Percentiles rank a stretch among this genome's conserved stretches.
These are phyloP conservation scores for Xylaria arbuscula DNA, from an alignment of 2,329 filamentous ascomycete species.

Conservation along the genomic window DNA sequence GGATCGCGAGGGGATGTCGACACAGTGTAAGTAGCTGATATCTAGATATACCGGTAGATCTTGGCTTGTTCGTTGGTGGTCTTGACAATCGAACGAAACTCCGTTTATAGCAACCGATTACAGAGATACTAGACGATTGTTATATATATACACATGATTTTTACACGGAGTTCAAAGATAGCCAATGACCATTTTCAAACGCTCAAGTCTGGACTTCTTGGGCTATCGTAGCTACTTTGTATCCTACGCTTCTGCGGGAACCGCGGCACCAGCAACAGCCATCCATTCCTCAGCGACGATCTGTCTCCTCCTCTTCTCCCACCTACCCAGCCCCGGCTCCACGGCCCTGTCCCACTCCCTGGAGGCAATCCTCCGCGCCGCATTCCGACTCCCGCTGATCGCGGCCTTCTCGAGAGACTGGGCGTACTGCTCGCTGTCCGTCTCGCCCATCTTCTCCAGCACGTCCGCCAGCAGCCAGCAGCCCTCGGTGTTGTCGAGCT, in stretches of 20 bases:
- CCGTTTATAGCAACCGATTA: neutral
- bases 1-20: neutral
- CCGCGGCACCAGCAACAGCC: conserved; percentile 17
- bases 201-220: neutral
- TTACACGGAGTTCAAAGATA: neutral
- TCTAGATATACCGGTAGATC: neutral
- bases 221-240: neutral
- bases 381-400: conserved; percentile 42
- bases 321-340: conserved; percentile 32
- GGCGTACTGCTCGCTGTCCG: conserved; percentile 41
- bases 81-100: neutral
- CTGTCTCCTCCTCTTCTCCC: conserved; percentile 39
- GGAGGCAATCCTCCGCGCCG: conserved; percentile 46
- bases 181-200: neutral
- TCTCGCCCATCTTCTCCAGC: conserved; percentile 39
- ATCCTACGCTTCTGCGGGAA: neutral
- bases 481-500: conserved; percentile 48
- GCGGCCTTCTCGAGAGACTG: conserved; percentile 50
- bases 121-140: neutral
- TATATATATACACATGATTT: conserved; percentile 5
- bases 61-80: neutral
- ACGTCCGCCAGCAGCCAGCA: conserved; percentile 46
- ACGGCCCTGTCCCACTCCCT: conserved; percentile 35
- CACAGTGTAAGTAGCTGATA: neutral
- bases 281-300: conserved; percentile 44